Percentiles rank a stretch among this genome's conserved stretches.
These are phyloP conservation scores for Blastosporella zonata DNA, from an alignment of 1,284 basidiomycete genomes.

Conservation along the genomic window DNA sequence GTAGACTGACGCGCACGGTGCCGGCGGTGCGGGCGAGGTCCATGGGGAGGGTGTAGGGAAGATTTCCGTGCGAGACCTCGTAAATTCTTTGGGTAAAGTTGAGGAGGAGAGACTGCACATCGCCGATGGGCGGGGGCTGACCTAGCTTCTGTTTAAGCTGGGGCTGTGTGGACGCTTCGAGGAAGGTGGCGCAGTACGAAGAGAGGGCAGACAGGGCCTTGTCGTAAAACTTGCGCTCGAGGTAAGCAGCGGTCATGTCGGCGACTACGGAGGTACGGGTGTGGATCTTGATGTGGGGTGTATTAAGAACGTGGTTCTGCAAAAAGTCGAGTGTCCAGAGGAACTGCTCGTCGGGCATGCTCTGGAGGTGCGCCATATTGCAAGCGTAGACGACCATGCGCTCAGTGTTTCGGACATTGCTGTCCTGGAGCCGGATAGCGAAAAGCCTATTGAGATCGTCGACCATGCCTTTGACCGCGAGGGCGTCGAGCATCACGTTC, in stretches of 20 bases:
- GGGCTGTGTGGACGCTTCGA: neutral
- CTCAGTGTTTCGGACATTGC: slow-evolving; percentile 2
- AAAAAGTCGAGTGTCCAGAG: slow-evolving; percentile 14
- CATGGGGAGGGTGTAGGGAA: slow-evolving; percentile 14
- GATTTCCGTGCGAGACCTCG: slow-evolving; percentile 14
- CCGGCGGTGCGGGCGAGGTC: slow-evolving; percentile 17
- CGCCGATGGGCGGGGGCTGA: neutral
- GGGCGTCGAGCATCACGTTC: slow-evolving; percentile 49
- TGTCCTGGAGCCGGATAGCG: slow-evolving; percentile 21
- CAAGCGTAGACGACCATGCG: slow-evolving; percentile 17
- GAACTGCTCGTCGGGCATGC: slow-evolving; percentile 7
- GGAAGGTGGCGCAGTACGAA: neutral
- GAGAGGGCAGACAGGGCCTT: slow-evolving; percentile 10
- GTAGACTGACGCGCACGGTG: slow-evolving; percentile 12
- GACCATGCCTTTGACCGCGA: slow-evolving; percentile 45
- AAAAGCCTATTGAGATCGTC: slow-evolving; percentile 57
- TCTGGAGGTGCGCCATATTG: slow-evolving; percentile 16
- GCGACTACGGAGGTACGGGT: slow-evolving; percentile 7
- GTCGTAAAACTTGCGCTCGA: slow-evolving; percentile 23
- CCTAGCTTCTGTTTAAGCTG: neutral
- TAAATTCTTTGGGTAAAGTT: slow-evolving; percentile 18
- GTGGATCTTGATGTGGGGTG: neutral
- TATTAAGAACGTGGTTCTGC: slow-evolving; percentile 2
- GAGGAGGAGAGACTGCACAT: slow-evolving; percentile 15
- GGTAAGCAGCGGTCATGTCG: slow-evolving; percentile 24